These are phyloP conservation scores for Aureobasidium pullulans DNA, from an alignment of 2,329 filamentous ascomycete genomes.

Conservation along the genomic window DNA sequence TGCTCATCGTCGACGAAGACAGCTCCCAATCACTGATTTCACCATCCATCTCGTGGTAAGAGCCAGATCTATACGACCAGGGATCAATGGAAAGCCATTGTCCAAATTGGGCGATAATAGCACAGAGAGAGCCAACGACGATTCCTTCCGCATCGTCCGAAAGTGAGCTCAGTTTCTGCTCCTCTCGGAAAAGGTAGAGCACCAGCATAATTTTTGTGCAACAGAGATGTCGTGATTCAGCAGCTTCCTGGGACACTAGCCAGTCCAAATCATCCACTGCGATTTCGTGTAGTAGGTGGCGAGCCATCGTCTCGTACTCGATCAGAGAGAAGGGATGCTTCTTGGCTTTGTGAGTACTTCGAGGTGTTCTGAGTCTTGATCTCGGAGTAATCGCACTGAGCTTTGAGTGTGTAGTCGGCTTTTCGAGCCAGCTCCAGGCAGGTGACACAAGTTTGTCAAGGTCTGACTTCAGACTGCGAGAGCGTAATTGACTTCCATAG, in stretches of 20 bases:
- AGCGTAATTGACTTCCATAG: neutral
- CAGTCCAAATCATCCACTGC: slow-evolving; percentile 14
- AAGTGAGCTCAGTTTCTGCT: slow-evolving; percentile 66
- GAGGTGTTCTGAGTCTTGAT: neutral
- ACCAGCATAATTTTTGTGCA: slow-evolving; percentile 45
- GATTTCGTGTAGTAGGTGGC: slow-evolving; percentile 11
- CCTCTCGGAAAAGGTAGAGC: slow-evolving; percentile 81
- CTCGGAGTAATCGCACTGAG: slow-evolving; percentile 5
- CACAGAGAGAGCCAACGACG: slow-evolving; percentile 43
- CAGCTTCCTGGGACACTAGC: slow-evolving; percentile 30
- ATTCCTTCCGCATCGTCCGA: neutral
- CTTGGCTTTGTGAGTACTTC: slow-evolving; percentile 1
- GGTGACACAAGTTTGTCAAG: neutral
- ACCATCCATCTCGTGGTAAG: slow-evolving; percentile 56
- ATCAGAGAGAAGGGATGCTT: slow-evolving; percentile 4
- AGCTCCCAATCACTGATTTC: slow-evolving; percentile 35
- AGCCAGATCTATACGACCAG: slow-evolving; percentile 48
- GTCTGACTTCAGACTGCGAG: neutral
- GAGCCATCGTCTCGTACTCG: slow-evolving; percentile 15
- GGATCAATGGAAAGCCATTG: slow-evolving; percentile 70
- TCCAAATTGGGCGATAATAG: slow-evolving; percentile 71
- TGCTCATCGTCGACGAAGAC: slow-evolving; percentile 25
- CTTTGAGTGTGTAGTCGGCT: neutral
- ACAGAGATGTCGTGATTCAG: slow-evolving; percentile 39
- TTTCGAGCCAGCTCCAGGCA: slow-evolving; percentile 5